Evolutionary conservation across 2,329 filamentous ascomycete species (phyloP).

Genomic region (Plectosphaerella plurivora): DNA sequence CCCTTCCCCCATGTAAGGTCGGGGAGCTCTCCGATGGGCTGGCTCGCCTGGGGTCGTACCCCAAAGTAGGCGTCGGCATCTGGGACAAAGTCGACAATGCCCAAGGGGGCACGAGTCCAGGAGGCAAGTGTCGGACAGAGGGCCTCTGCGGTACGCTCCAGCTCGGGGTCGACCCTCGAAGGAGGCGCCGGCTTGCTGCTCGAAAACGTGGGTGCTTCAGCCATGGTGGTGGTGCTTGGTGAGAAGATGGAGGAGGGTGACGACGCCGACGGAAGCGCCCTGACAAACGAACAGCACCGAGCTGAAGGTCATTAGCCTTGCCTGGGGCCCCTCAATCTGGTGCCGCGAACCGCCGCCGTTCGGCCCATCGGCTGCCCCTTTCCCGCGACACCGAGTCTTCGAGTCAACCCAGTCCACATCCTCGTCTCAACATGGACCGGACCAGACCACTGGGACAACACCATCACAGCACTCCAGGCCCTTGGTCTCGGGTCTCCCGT

Average conservation of each 20-base stretch:
- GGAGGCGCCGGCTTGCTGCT: background rate
- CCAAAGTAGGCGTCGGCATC: slow-evolving; percentile 16
- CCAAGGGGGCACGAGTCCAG: slow-evolving; percentile 9
- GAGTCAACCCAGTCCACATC: too few species aligned
- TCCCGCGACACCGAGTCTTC: too few species aligned
- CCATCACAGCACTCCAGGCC: too few species aligned
- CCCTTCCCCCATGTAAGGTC: slow-evolving; percentile 17
- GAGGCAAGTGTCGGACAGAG: slow-evolving; percentile 8
- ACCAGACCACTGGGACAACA: too few species aligned
- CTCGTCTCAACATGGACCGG: too few species aligned
- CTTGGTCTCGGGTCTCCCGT: background rate
- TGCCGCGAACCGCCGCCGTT: too few species aligned
- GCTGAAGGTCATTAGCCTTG: too few species aligned
- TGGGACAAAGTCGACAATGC: slow-evolving; percentile 16
- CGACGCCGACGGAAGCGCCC: too few species aligned
- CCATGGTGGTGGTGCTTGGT: background rate
- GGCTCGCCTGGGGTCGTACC: slow-evolving; percentile 8
- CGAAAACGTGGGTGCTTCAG: background rate
- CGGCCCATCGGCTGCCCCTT: too few species aligned
- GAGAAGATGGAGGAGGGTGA: background rate
- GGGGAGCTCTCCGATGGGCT: slow-evolving; percentile 11
- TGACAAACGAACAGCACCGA: too few species aligned
- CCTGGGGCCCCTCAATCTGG: too few species aligned
- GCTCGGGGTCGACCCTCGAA: background rate
- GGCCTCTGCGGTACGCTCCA: background rate